phyloP scores from a whole-genome alignment of 495 filamentous ascomycete species.

The Penicillium desertorum region DNA sequence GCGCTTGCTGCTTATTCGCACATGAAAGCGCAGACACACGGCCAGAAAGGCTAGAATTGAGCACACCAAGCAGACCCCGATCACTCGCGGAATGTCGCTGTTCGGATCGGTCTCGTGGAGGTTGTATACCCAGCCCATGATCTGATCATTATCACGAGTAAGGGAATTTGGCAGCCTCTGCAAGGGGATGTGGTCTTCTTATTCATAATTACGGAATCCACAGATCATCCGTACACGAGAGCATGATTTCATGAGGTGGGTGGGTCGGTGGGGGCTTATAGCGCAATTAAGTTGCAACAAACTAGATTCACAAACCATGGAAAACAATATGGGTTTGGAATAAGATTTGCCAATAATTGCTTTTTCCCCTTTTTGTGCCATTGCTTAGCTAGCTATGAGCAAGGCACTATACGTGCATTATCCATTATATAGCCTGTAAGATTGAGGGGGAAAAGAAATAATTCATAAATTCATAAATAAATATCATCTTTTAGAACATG shows the following conservation, averaged over 20 bases:
- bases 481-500: too few relatives aligned
- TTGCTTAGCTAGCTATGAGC: too few relatives aligned
- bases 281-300: neutral
- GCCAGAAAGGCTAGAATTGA: slow-evolving; percentile 24
- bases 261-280: neutral
- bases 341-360: neutral
- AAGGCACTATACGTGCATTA: too few relatives aligned
- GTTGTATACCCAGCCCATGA: slow-evolving; percentile 38
- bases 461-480: too few relatives aligned
- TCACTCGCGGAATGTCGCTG: slow-evolving; percentile 22
- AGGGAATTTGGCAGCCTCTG: neutral
- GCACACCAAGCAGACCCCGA: slow-evolving; percentile 24
- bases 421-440: too few relatives aligned
- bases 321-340: neutral
- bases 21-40: slow-evolving; percentile 26
- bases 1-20: slow-evolving; percentile 22
- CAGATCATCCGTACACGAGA: neutral
- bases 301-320: neutral
- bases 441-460: too few relatives aligned
- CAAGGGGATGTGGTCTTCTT: neutral
- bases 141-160: neutral
- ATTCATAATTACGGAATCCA: neutral
- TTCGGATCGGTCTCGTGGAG: slow-evolving; percentile 25
- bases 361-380: too few relatives aligned
- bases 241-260: neutral